phyloP scores from a whole-genome alignment of 129 eudicot species.

The Pulicaria dysenterica region DNA sequence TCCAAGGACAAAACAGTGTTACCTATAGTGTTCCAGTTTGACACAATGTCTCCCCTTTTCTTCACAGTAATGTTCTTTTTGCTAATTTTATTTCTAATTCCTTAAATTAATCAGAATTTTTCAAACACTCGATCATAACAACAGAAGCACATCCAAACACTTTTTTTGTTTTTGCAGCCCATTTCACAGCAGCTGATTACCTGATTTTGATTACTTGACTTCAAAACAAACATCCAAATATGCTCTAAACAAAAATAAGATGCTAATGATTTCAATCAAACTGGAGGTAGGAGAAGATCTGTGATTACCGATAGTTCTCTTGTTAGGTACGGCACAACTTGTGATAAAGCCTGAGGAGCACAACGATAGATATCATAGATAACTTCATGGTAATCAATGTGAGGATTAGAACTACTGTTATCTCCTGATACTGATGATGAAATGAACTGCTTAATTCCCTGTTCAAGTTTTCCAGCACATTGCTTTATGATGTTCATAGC shows the following conservation, averaged over 20 bases:
- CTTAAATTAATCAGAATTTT: neutral
- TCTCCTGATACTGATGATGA: conserved; percentile 82
- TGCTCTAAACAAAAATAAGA: conserved; percentile 11
- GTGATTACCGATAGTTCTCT: conserved; percentile 83
- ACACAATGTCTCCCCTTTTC: neutral
- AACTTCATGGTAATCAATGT: conserved; percentile 78
- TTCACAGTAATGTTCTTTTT: neutral
- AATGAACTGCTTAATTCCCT: conserved; percentile 72
- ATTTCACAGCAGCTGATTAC: conserved; percentile 1
- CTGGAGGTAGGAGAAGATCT: neutral
- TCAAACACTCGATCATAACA: conserved; percentile 4
- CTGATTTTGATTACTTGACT: neutral
- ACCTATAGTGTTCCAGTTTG: neutral
- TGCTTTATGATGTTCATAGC: conserved; percentile 77
- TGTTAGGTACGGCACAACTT: conserved; percentile 72
- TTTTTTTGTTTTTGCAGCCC: neutral
- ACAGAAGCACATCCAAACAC: neutral
- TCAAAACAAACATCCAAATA: neutral
- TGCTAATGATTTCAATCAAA: conserved; percentile 12
- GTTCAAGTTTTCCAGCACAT: conserved; percentile 82
- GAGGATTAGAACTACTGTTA: conserved; percentile 40
- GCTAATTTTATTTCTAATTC: neutral
- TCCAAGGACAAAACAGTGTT: neutral
- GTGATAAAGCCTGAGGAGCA: conserved; percentile 78
- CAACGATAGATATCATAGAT: conserved; percentile 76